Evolutionary conservation across 768 basidiomycete genomes (phyloP).

Genomic region (Tremella mesenterica): DNA sequence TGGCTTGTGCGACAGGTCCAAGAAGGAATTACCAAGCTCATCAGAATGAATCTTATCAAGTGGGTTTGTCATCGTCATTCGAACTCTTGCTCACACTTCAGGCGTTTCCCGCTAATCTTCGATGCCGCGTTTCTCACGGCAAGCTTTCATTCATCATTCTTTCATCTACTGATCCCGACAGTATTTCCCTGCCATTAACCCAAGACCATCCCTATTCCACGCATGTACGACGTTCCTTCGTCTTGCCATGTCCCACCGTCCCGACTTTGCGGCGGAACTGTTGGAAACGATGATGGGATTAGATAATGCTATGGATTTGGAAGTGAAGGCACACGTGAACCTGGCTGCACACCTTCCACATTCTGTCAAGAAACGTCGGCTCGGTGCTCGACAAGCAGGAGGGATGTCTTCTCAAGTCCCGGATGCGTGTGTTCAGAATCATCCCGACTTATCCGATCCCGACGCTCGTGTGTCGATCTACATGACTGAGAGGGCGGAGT

Average conservation of each 20-base stretch:
- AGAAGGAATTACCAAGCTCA: conserved; percentile 5
- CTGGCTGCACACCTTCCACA: background rate
- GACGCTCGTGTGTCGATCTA: no score
- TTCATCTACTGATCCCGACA: no score
- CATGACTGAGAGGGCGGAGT: no score
- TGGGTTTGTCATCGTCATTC: background rate
- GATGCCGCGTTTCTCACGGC: conserved; percentile 13
- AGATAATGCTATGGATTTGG: background rate
- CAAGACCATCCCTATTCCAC: background rate
- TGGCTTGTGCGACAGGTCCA: conserved; percentile 12
- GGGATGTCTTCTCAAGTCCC: no score
- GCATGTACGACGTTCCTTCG: background rate
- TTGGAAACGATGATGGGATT: background rate
- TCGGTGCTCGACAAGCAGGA: conserved; percentile 2
- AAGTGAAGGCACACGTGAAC: background rate
- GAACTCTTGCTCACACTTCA: conserved; percentile 3
- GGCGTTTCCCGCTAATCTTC: conserved; percentile 35
- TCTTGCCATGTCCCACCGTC: background rate
- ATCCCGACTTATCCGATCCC: no score
- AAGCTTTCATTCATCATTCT: background rate
- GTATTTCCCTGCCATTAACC: background rate
- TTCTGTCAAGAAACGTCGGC: background rate
- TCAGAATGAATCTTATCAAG: conserved; percentile 17
- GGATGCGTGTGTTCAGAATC: no score
- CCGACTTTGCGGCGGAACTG: background rate